Base-by-base conservation (phyloP, 441 rosid genomes). In the Raphanus hybrid region DNA sequence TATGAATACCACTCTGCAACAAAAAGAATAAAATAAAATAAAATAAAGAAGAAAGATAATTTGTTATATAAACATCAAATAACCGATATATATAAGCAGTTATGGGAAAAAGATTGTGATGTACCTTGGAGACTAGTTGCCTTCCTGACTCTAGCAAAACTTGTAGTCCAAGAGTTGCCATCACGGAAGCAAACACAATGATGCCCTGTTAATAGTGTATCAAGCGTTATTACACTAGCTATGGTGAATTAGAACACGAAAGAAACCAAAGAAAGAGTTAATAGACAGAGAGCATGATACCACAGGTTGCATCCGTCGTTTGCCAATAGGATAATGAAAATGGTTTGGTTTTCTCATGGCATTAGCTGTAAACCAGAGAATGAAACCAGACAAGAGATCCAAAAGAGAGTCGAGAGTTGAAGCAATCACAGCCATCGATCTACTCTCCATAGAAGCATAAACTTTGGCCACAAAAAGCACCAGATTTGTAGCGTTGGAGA, bases 151-250 rank as follows among this genome's bases (percentile, higher is more conserved):
- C 95, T 0, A 90, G 69, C 65, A 90, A 76, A 32, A 90, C 81
- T 74, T 90, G 95, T 37, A 90, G 74, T 58, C 92, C 95, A 29
- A 90, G 91, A 65, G 90, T 86, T 62, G 92, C 89, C 91, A 90
- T 90, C 34, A 85, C 89, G 6, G 91, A 90, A 48, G 95, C 95
- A 73, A 90, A 90, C 66, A 90, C 91, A 75, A 87, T 78, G 73
- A 90, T 90, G 4, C 92, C 91, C 92, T 90, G 87, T 35, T 67
- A 78, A 61, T 0, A 1, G 8, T 16, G 26, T 23, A 23, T 7
- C 12, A 41, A 39, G 43, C 65, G 48, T 57, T 64, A 34, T 23
- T 23, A 23, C 26, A 23, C 26, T 23, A 23, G 26, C 26, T 23
- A 23, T 23, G 26, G 26, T 23, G 26, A 23, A 23, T 23, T 23